A percentile compares a stretch with the other conserved stretches of the same genome.
These are phyloP conservation scores for Aspergillus eucalypticola DNA, from an alignment of 2,329 filamentous ascomycete genomes.

Conservation along the genomic window DNA sequence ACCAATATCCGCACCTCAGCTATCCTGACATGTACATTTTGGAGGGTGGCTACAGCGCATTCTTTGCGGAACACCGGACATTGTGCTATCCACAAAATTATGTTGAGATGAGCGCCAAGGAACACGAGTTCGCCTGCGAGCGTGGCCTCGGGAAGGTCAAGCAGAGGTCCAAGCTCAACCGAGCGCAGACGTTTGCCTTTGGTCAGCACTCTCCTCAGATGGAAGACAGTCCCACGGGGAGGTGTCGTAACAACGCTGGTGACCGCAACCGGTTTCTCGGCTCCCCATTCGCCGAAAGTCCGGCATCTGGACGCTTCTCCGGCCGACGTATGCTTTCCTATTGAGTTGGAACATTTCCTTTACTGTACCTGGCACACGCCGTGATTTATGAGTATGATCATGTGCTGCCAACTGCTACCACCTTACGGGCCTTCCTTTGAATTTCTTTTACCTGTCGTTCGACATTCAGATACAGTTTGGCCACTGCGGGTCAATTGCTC, in stretches of 20 bases:
- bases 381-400: slow-evolving; percentile 20
- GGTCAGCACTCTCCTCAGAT: slow-evolving; percentile 67
- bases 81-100: slow-evolving; percentile 94
- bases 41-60: slow-evolving; percentile 92
- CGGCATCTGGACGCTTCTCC: slow-evolving; percentile 36
- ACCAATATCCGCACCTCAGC: slow-evolving; percentile 83
- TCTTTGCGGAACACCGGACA: slow-evolving; percentile 75
- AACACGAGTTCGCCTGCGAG: slow-evolving; percentile 90
- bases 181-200: slow-evolving; percentile 94
- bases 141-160: slow-evolving; percentile 92
- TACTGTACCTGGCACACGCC: neutral
- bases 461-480: neutral
- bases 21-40: slow-evolving; percentile 98
- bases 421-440: neutral
- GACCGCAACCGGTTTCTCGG: slow-evolving; percentile 36
- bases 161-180: slow-evolving; percentile 78
- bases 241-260: slow-evolving; percentile 37
- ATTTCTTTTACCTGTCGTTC: neutral
- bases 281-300: slow-evolving; percentile 39
- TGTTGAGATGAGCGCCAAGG: slow-evolving; percentile 91
- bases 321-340: slow-evolving; percentile 49
- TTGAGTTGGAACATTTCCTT: slow-evolving; percentile 20
- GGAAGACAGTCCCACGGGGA: slow-evolving; percentile 64
- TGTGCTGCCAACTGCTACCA: neutral
- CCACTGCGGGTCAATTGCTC: slow-evolving; percentile 6